These are phyloP conservation scores for Abortiporus biennis DNA, from an alignment of 1,284 basidiomycete genomes.

Conservation along the genomic window DNA sequence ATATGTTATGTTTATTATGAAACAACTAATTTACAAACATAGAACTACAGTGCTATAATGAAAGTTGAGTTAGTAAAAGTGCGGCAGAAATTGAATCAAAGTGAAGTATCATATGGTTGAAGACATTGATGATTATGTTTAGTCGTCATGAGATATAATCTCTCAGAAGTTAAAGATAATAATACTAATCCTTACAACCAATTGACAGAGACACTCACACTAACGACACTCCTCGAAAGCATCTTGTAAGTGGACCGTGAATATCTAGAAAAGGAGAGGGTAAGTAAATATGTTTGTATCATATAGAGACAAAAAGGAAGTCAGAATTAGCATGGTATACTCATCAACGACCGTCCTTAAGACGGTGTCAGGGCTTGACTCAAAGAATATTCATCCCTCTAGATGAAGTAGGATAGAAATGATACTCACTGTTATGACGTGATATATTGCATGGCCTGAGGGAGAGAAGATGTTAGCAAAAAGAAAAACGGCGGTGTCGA, in stretches of 20 bases:
- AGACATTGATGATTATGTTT: constrained; percentile 32
- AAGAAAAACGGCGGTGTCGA: constrained; percentile 4
- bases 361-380: constrained; percentile 83
- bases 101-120: constrained; percentile 33
- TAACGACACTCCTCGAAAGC: constrained; percentile 10
- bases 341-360: constrained; percentile 67
- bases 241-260: not conserved
- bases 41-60: too few species aligned
- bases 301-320: constrained; percentile 14
- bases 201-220: too few species aligned
- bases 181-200: too few species aligned
- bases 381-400: constrained; percentile 66
- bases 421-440: constrained; percentile 33
- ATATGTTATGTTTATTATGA: not conserved
- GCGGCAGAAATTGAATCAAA: not conserved
- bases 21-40: not conserved
- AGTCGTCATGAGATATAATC: too few species aligned
- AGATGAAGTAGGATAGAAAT: too few species aligned
- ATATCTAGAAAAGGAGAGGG: constrained; percentile 26
- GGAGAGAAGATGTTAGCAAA: constrained; percentile 10
- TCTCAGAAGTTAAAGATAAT: too few species aligned
- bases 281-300: constrained; percentile 11
- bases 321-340: constrained; percentile 84
- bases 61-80: not conserved
- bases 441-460: not conserved